Conservation (phyloP, 2,329 filamentous ascomycete species). For the Talaromyces atroroseus region DNA sequence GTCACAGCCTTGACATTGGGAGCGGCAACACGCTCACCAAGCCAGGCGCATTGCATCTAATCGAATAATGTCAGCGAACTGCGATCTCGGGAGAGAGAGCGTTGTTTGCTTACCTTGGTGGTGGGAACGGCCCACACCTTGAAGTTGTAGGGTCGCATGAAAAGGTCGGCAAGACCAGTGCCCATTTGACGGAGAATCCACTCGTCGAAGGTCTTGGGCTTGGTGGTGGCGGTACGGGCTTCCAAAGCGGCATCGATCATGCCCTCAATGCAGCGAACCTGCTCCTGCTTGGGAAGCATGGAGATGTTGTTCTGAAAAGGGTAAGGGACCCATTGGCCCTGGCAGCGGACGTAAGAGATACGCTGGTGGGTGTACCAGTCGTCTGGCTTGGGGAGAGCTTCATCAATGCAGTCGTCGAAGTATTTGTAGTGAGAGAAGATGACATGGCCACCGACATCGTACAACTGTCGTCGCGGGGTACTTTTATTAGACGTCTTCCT, state of each 20-base stretch:
- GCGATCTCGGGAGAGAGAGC: neutral
- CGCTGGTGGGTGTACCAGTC: constrained; percentile 99
- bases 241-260: constrained; percentile 92
- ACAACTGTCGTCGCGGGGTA: constrained; percentile 58
- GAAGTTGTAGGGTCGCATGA: constrained; percentile 99
- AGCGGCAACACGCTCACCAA: constrained; percentile 95
- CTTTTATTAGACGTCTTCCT: neutral
- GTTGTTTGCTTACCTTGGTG: constrained; percentile 64
- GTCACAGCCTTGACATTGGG: constrained; percentile 92
- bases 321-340: constrained; percentile 94
- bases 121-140: constrained; percentile 99
- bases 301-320: constrained; percentile 99
- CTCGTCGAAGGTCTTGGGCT: constrained; percentile 96
- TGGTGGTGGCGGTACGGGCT: constrained; percentile 76
- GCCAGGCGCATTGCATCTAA: constrained; percentile 98
- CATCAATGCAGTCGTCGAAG: constrained; percentile 98
- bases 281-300: constrained; percentile 94
- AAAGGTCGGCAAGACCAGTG: constrained; percentile 81
- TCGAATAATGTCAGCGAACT: neutral
- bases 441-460: constrained; percentile 96
- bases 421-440: constrained; percentile 99
- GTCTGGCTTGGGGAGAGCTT: constrained; percentile 85
- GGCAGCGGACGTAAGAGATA: constrained; percentile 98
- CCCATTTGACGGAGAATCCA: constrained; percentile 95
- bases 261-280: constrained; percentile 88